Base-by-base conservation (phyloP, 2,329 filamentous ascomycete species). In the Ophiostoma populinum region DNA sequence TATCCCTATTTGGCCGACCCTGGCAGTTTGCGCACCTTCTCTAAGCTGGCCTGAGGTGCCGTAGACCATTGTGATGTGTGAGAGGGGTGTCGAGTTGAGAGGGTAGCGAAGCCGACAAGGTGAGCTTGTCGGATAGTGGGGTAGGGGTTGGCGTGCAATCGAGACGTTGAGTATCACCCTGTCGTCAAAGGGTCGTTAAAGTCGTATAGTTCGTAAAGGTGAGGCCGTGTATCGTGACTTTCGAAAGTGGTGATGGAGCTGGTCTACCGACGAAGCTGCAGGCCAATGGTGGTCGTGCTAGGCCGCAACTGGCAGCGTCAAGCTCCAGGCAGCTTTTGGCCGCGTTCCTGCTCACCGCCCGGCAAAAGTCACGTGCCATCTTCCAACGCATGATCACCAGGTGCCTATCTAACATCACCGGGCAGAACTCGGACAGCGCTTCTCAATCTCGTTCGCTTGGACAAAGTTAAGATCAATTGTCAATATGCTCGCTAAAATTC, bases 21-120 rank as follows among this genome's bases (percentile, higher is more conserved):
- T 35, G 30, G 6, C 13, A 7, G 9, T 10, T 24, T n/a, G 33
- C 21, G 13, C 20, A 35, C 73, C 73, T 63, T 76, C 70, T 47
- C 68, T 75, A 48, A 78, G 54, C 48, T 63, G 62, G 51, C 73
- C 73, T 46, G 66, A 65, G 42, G 56, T 68, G 40, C 70, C 67
- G 48, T 74, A 76, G 53, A 76, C 71, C 72, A 77, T 76, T 17
- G 43, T 59, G 32, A 20, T 15, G 13, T 11, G 32, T 34, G 15
- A n/a, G n/a, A 11, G n/a, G n/a, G 11, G 21, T 13, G 20, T 6
- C 20, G 10, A 16, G 20, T 24, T n/a, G 16, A 19, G 16, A 15
- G 3, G 24, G 17, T 6, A 7, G 24, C 12, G 11, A n/a, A n/a
- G 17, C 19, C 21, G 16, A 21, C 24, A n/a, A 15, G 24, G 2